Percentiles rank a stretch among this genome's conserved stretches.
phyloP scores from a whole-genome alignment of 768 basidiomycete species.

The Boletellus sp. region DNA sequence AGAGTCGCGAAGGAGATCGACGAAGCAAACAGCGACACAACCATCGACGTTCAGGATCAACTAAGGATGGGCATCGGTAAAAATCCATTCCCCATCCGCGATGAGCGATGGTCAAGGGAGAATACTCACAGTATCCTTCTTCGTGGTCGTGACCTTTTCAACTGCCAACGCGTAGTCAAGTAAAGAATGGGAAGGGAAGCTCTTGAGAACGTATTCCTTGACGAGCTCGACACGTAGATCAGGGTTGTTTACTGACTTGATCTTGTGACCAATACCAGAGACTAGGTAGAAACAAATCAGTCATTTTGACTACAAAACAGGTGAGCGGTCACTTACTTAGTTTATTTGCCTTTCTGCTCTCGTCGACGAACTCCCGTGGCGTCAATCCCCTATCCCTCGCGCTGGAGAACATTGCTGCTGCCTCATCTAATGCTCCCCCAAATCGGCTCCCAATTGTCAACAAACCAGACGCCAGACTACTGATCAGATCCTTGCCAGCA shows the following conservation, averaged over 20 bases:
- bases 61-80: constrained; percentile 28
- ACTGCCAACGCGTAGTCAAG: constrained; percentile 95
- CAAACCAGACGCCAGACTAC: constrained; percentile 91
- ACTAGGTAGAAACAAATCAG: constrained; percentile 41
- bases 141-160: constrained; percentile 95
- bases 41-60: constrained; percentile 97
- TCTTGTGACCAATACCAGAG: constrained; percentile 99
- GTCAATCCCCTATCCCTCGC: constrained; percentile 90
- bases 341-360: constrained; percentile 89
- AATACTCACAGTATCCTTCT: constrained; percentile 82
- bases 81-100: neutral
- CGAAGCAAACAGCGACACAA: constrained; percentile 94
- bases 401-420: constrained; percentile 91
- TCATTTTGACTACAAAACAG: constrained; percentile 2
- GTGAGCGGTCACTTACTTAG: constrained; percentile 59
- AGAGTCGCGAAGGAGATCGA: constrained; percentile 86
- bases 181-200: constrained; percentile 93
- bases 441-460: constrained; percentile 98
- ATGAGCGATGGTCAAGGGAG: neutral
- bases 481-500: constrained; percentile 99
- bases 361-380: constrained; percentile 97
- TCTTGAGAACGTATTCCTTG: constrained; percentile 91
- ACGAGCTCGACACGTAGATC: constrained; percentile 90
- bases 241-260: constrained; percentile 97
- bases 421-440: constrained; percentile 98